Base-by-base conservation (phyloP, 1,284 basidiomycete species). In the Meripilus lineatus region DNA sequence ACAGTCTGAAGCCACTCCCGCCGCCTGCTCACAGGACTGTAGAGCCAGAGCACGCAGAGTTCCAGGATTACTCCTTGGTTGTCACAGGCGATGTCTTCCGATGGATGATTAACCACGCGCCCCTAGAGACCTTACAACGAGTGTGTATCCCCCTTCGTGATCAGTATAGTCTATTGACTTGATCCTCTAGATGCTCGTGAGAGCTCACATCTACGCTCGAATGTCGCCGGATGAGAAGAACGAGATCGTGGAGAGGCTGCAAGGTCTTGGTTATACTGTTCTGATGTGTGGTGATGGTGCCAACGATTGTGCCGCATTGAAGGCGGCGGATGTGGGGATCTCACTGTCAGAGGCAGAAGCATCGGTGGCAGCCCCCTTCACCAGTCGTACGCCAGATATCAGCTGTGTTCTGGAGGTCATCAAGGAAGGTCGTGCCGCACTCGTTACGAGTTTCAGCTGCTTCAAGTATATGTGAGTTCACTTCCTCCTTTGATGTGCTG, bases 221-320 rank as follows among this genome's bases (percentile, higher is more conserved):
- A 99, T 99, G 96, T 99, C 95, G 14, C 96, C 96, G 0, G 96
- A 99, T 64, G 96, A 99, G 70, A 99, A 99, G 71, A 96, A 98
- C 58, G 96, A 99, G 63, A 81, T 99, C 15, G 91, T 99, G 32
- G 95, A 98, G 62, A 81, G 94, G 3, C 73, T 99, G 18, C 96
- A 99, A 61, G 72, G 78, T 3, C 75, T 99, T 7, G 95, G 94
- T 6, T 99, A 98, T 62, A 96, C 90, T 0, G 95, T 98, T 10
- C 78, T 96, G 5, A 98, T 99, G 85, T 99, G 96, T 59, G 96
- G 96, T 32, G 96, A 99, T 61, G 96, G 96, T 23, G 96, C 96
- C 4, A 99, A 99, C 63, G 96, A 99, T 61, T 99, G 95, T 61
- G 93, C 95, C 23, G 96, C 96, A 17, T 75, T 99, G 53, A 99